A percentile compares a stretch with the other conserved stretches of the same genome.
These are phyloP conservation scores for Aurinia saxatilis DNA, from an alignment of 345 rosid genomes.

Conservation along the genomic window DNA sequence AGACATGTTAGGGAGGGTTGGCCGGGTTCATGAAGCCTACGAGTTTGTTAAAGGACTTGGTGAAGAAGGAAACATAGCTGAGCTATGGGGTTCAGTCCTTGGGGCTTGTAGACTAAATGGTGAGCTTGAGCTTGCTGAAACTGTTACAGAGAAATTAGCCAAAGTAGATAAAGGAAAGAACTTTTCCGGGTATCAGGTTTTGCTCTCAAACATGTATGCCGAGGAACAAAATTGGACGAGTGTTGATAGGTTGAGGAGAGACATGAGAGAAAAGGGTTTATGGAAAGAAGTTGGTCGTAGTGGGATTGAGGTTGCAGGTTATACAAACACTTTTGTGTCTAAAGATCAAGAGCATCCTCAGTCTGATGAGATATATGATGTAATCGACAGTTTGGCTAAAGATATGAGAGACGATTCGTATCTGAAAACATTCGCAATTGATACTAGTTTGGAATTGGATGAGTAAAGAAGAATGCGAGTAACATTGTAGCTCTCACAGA, in stretches of 20 bases:
- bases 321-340: constrained; percentile 47
- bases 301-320: constrained; percentile 61
- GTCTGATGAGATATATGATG: constrained; percentile 41
- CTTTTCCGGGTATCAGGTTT: constrained; percentile 59
- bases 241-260: constrained; percentile 65
- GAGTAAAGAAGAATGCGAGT: constrained; percentile 2
- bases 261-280: constrained; percentile 64
- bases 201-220: constrained; percentile 85
- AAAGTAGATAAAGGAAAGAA: constrained; percentile 35
- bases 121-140: constrained; percentile 54
- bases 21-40: constrained; percentile 71
- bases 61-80: constrained; percentile 53
- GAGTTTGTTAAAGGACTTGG: constrained; percentile 64
- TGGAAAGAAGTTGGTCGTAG: constrained; percentile 71
- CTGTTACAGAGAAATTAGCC: constrained; percentile 48
- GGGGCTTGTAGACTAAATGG: constrained; percentile 73
- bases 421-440: background rate
- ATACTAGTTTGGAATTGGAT: constrained; percentile 16
- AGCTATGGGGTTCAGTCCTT: constrained; percentile 86
- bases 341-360: constrained; percentile 60
- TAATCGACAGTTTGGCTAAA: constrained; percentile 41
- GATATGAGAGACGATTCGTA: constrained; percentile 40
- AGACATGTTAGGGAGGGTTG: constrained; percentile 86
- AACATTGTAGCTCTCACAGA: background rate
- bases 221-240: constrained; percentile 68